Evolutionary conservation across 2,329 filamentous ascomycete species (phyloP), one percentile per base, ranked within the genome.

Genomic region (Aphanocladium album): DNA sequence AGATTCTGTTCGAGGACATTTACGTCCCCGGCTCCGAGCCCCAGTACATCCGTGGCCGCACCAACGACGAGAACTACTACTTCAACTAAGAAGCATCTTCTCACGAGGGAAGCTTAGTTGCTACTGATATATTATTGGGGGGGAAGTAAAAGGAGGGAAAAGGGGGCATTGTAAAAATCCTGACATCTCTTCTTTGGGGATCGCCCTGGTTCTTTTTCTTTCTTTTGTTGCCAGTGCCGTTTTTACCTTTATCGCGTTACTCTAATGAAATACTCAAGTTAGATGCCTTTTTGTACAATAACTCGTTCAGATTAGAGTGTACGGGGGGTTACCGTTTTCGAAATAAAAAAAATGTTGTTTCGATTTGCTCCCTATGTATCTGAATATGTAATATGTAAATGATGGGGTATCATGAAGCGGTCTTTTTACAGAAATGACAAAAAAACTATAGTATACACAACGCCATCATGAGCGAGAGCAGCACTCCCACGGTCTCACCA

Each of bases 1-100:
- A 91, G 77, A 95, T 95, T 68, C 83, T 99, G 69, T 99, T 85
- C 76, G 93, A 99, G 87, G 93, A 97, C 76, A 96, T 97, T 75
- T 98, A 96, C 78, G 92, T 93, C 70, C 83, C 83, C 66, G 93
- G 93, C 67, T 89, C 85, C 64, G 93, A 97, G 85, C 93, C 93
- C 61, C 80, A 86, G 72, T 96, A 89, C 82, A 85, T 96, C 79
- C 87, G 93, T 69, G 93, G 93, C 69, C 85, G 93, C 64, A 92
- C 89, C 62, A 84, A 89, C 59, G 93, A 98, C 72, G 95, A 98
- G 89, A 93, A 92, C 79, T 95, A 88, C 80, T 97, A 96, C 82
- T 96, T 91, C 79, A 89, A 79, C 70, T 78, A 81, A 70, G 78
- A 77, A 67, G 62, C 8, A 21, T 23, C 30, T 33, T 50, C 23